A percentile compares a stretch with the other conserved stretches of the same genome.
Conservation (phyloP, 2,329 filamentous ascomycete genomes). For the Neonectria hederae region DNA sequence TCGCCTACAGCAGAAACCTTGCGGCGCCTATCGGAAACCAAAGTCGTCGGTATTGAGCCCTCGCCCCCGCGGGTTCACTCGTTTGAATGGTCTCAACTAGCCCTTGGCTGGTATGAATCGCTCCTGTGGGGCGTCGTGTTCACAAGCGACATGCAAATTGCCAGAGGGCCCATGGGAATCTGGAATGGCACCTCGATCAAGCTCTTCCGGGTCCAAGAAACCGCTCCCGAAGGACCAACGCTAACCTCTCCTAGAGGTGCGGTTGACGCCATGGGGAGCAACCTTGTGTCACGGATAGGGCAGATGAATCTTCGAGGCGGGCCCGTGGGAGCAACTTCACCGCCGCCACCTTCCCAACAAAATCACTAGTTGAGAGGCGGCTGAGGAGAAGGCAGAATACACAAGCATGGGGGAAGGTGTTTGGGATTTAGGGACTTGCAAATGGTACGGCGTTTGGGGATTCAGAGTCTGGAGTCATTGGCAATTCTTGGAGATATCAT, state of each 20-base stretch:
- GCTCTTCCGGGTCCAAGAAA: slow-evolving; percentile 90
- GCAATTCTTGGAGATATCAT: not conserved
- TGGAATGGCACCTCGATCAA: slow-evolving; percentile 93
- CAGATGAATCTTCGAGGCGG: slow-evolving; percentile 75
- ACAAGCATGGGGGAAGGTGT: slow-evolving; percentile 16
- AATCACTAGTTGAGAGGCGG: slow-evolving; percentile 16
- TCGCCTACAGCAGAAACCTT: slow-evolving; percentile 57
- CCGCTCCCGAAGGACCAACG: slow-evolving; percentile 80
- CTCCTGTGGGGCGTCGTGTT: slow-evolving; percentile 95
- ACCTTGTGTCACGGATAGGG: slow-evolving; percentile 86
- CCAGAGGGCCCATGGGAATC: slow-evolving; percentile 86
- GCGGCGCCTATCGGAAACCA: slow-evolving; percentile 66
- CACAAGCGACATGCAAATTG: slow-evolving; percentile 85
- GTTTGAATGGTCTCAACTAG: slow-evolving; percentile 92
- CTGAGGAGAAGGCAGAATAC: not conserved
- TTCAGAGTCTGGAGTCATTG: not conserved
- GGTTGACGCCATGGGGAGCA: slow-evolving; percentile 91
- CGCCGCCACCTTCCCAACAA: slow-evolving; percentile 25
- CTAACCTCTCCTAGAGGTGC: slow-evolving; percentile 87
- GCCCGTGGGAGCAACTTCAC: slow-evolving; percentile 36
- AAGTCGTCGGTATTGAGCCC: slow-evolving; percentile 77
- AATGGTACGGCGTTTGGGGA: not conserved
- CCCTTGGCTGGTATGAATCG: slow-evolving; percentile 95
- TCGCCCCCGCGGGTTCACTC: slow-evolving; percentile 81
- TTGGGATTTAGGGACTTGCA: not conserved